phyloP scores from a whole-genome alignment of 2,329 filamentous ascomycete genomes.

The Colletotrichum sublineola region DNA sequence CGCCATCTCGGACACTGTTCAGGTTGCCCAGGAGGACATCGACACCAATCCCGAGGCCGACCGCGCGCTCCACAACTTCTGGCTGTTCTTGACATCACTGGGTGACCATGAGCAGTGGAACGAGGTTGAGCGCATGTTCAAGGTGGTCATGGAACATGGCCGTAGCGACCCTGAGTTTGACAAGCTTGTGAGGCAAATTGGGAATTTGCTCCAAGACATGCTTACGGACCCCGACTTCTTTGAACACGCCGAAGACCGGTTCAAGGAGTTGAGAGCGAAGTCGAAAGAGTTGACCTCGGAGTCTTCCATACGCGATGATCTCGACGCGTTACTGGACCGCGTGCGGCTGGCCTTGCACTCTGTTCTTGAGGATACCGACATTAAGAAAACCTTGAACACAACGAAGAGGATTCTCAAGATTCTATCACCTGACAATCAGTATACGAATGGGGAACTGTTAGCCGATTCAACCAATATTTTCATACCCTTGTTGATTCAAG shows the following conservation, averaged over 20 bases:
- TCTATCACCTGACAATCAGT: conserved; percentile 74
- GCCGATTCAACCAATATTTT: conserved; percentile 85
- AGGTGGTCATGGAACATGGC: conserved; percentile 79
- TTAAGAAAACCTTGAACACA: conserved; percentile 77
- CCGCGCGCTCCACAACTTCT: conserved; percentile 82
- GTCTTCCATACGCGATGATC: conserved; percentile 77
- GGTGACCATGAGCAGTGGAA: conserved; percentile 82
- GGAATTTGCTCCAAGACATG: conserved; percentile 81
- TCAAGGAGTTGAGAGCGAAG: conserved; percentile 65
- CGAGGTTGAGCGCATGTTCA: conserved; percentile 76
- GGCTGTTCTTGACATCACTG: conserved; percentile 83
- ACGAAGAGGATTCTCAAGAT: conserved; percentile 77
- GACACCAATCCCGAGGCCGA: conserved; percentile 81
- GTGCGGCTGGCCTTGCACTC: conserved; percentile 76
- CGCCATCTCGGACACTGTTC: conserved; percentile 75
- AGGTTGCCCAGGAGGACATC: conserved; percentile 77
- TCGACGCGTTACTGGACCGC: conserved; percentile 80
- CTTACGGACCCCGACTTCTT: conserved; percentile 90
- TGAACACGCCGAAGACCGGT: conserved; percentile 73
- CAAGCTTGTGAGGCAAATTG: conserved; percentile 78
- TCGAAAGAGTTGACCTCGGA: conserved; percentile 75
- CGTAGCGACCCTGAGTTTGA: conserved; percentile 87
- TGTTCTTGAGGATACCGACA: conserved; percentile 77
- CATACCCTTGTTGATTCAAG: conserved; percentile 80
- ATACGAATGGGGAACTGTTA: conserved; percentile 78